These are phyloP conservation scores for Isabelozyma pseudorhagii DNA, from an alignment of 805 yeast genomes.

Conservation along the genomic window DNA sequence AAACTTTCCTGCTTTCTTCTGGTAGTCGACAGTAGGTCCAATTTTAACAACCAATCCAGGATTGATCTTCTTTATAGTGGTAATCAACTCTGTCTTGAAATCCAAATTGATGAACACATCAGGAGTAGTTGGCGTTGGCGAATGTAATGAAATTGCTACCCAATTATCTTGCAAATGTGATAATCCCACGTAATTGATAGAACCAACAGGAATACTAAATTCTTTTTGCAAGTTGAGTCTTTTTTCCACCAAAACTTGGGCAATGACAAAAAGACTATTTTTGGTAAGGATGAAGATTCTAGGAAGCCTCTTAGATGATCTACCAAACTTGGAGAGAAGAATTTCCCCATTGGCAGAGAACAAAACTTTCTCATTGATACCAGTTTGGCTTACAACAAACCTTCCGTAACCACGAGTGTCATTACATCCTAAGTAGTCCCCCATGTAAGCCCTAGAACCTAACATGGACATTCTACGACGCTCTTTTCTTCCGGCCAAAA, in stretches of 20 bases:
- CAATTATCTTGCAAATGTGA: constrained; percentile 88
- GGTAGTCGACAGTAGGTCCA: constrained; percentile 73
- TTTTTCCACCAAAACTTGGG: constrained; percentile 65
- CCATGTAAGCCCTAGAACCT: constrained; percentile 87
- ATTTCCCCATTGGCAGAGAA: constrained; percentile 84
- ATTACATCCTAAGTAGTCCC: constrained; percentile 90
- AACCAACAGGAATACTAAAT: constrained; percentile 53
- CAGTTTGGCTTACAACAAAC: constrained; percentile 64
- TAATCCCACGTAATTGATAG: constrained; percentile 61
- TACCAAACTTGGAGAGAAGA: constrained; percentile 81
- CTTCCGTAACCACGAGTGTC: constrained; percentile 68
- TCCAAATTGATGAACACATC: constrained; percentile 78
- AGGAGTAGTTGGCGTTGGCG: constrained; percentile 53
- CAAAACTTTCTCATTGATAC: constrained; percentile 64
- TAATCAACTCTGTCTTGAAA: constrained; percentile 85
- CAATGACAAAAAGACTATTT: constrained; percentile 61
- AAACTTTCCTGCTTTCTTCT: constrained; percentile 85
- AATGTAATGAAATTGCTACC: constrained; percentile 63
- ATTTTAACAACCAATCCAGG: constrained; percentile 59
- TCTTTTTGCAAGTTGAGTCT: constrained; percentile 59
- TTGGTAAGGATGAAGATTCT: constrained; percentile 71
- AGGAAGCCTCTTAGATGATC: constrained; percentile 78
- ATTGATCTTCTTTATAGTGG: constrained; percentile 65
- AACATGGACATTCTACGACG: constrained; percentile 84
- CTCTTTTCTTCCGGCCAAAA: constrained; percentile 75